phyloP scores from a whole-genome alignment of 139 green algal species.

The Diplosphaera chodatii region DNA sequence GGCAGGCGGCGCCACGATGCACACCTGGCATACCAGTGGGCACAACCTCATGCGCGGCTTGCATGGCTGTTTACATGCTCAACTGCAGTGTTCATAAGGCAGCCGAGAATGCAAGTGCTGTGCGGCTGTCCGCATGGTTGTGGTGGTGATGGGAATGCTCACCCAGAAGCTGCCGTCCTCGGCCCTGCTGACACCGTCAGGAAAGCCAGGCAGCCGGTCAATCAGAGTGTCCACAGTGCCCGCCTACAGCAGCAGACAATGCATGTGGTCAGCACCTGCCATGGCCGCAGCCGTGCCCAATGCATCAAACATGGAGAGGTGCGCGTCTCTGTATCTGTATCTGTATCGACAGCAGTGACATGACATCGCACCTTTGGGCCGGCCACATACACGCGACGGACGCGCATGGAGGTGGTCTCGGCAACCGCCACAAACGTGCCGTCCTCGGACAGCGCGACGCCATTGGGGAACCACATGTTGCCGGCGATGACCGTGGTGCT shows the following conservation, averaged over 20 bases:
- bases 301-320: too few species aligned
- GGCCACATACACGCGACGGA: slow-evolving; percentile 49
- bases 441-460: slow-evolving; percentile 23
- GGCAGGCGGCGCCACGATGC: neutral
- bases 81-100: too few species aligned
- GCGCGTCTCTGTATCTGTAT: too few species aligned
- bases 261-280: too few species aligned
- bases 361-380: slow-evolving; percentile 48
- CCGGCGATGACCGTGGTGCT: slow-evolving; percentile 14
- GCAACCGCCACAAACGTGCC: slow-evolving; percentile 24
- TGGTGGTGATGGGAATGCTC: neutral
- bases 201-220: slow-evolving; percentile 58
- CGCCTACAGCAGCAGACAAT: slow-evolving; percentile 20
- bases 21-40: too few species aligned
- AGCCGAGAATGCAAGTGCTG: too few species aligned
- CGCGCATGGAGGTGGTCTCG: slow-evolving; percentile 23
- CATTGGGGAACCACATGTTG: slow-evolving; percentile 38
- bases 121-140: too few species aligned
- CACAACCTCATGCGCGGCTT: too few species aligned
- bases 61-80: too few species aligned
- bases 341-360: too few species aligned
- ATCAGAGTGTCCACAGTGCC: slow-evolving; percentile 46
- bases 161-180: slow-evolving; percentile 52
- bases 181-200: slow-evolving; percentile 48
- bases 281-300: too few species aligned